Evolutionary conservation across 1,139 yeast genomes (phyloP).

Genomic region (Pichia cactophila): DNA sequence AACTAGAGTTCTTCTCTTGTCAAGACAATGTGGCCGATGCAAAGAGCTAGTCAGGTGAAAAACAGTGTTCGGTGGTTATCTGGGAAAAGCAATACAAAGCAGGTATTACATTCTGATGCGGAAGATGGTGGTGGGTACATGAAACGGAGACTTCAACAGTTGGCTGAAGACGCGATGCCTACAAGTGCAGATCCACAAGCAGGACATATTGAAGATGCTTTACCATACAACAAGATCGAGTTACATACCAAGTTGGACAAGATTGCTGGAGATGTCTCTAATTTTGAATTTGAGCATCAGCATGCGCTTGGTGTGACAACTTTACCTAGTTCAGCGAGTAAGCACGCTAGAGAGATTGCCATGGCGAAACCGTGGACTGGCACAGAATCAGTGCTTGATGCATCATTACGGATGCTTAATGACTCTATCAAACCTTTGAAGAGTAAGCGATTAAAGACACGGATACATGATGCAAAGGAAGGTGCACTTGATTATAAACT

Average conservation of each 20-base stretch:
- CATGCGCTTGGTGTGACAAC: conserved; percentile 32
- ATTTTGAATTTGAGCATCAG: conserved; percentile 32
- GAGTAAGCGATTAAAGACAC: conserved; percentile 9
- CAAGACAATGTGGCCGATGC: not conserved
- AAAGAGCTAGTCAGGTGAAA: not conserved
- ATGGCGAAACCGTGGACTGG: conserved; percentile 64
- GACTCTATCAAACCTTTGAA: conserved; percentile 50
- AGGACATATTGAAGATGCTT: conserved; percentile 22
- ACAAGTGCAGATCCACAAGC: conserved; percentile 29
- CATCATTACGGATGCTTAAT: conserved; percentile 53
- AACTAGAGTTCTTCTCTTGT: too few relatives aligned
- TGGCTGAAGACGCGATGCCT: conserved; percentile 36
- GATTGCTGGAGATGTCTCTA: conserved; percentile 22
- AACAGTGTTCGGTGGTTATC: not conserved
- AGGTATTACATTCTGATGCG: too few relatives aligned
- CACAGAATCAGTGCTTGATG: conserved; percentile 42
- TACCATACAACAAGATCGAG: conserved; percentile 18
- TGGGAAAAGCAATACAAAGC: not conserved
- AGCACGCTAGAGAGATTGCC: conserved; percentile 50
- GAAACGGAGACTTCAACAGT: conserved; percentile 32
- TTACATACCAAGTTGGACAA: conserved; percentile 22
- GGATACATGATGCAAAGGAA: conserved; percentile 57
- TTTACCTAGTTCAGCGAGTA: conserved; percentile 39
- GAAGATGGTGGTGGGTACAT: conserved; percentile 28
- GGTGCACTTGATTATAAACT: conserved; percentile 56